Evolutionary conservation across 2,329 filamentous ascomycete genomes (phyloP).

Genomic region (Alternaria brassicicola): DNA sequence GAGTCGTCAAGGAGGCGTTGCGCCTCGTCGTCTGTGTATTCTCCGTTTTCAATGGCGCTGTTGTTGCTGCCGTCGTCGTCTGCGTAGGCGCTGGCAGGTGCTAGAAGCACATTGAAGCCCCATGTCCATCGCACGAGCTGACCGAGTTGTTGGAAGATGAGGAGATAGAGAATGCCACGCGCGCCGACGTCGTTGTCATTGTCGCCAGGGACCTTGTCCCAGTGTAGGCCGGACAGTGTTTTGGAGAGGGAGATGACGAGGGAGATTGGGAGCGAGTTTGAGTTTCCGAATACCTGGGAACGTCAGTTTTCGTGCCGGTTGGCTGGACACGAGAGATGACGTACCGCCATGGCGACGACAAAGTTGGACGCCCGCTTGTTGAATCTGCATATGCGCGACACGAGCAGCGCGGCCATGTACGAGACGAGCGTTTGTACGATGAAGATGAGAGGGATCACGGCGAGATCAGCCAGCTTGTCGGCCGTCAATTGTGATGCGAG

Average conservation of each 20-base stretch:
- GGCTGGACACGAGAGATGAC: constrained; percentile 26
- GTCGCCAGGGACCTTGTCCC: constrained; percentile 88
- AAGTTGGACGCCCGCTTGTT: constrained; percentile 89
- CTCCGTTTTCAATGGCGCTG: constrained; percentile 54
- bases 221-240: constrained; percentile 89
- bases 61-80: constrained; percentile 61
- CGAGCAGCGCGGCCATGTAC: constrained; percentile 72
- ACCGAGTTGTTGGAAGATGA: constrained; percentile 97
- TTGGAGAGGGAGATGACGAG: constrained; percentile 92
- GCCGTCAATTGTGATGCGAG: constrained; percentile 92
- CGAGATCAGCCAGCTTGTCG: constrained; percentile 86
- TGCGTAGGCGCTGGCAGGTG: constrained; percentile 75
- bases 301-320: constrained; percentile 20
- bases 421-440: constrained; percentile 85
- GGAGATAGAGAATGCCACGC: constrained; percentile 89
- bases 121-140: constrained; percentile 97
- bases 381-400: constrained; percentile 80
- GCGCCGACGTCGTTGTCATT: constrained; percentile 95
- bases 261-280: constrained; percentile 96
- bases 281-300: constrained; percentile 85
- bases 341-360: constrained; percentile 88
- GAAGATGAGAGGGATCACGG: constrained; percentile 95
- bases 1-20: constrained; percentile 49
- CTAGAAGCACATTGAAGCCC: constrained; percentile 95
- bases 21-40: constrained; percentile 59